Evolutionary conservation across 176 grass and related monocot species (phyloP).

Genomic region (Eragrostis curvula): DNA sequence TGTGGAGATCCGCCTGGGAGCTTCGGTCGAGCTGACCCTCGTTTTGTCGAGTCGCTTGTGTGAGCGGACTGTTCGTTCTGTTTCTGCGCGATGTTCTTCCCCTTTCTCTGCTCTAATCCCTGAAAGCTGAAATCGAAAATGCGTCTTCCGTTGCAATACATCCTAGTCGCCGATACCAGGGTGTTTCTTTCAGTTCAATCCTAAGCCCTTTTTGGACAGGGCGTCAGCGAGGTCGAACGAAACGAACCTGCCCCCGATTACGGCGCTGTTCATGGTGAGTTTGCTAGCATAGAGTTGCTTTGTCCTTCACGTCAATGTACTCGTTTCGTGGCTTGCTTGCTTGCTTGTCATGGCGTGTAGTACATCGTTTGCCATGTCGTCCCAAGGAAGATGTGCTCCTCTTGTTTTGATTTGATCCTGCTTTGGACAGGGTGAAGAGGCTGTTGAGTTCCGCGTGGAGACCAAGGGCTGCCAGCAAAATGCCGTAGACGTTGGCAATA

Average conservation of each 20-base stretch:
- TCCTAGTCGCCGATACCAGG: background rate
- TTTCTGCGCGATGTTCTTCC: background rate
- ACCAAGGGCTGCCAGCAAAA: conserved; percentile 37
- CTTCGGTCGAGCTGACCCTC: background rate
- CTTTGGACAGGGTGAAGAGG: conserved; percentile 70
- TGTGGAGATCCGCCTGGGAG: background rate
- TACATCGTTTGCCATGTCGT: background rate
- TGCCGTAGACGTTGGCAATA: conserved; percentile 30
- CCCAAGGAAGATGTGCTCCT: background rate
- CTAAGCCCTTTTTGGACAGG: conserved; percentile 14
- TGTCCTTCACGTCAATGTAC: background rate
- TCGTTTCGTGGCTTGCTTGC: background rate
- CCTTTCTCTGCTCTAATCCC: background rate
- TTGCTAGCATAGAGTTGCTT: background rate
- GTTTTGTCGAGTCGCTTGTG: too few relatives aligned
- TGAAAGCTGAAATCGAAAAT: background rate
- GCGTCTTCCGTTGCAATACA: too few relatives aligned
- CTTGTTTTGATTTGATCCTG: conserved; percentile 6
- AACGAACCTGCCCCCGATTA: conserved; percentile 1
- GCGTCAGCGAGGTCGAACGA: background rate
- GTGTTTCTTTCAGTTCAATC: background rate
- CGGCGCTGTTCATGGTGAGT: conserved; percentile 55
- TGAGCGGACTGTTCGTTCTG: background rate
- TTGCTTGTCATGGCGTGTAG: background rate
- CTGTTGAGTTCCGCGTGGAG: conserved; percentile 51